These are phyloP conservation scores for Trichosporon coremiiforme DNA, from an alignment of 1,284 basidiomycete species.

Conservation along the genomic window DNA sequence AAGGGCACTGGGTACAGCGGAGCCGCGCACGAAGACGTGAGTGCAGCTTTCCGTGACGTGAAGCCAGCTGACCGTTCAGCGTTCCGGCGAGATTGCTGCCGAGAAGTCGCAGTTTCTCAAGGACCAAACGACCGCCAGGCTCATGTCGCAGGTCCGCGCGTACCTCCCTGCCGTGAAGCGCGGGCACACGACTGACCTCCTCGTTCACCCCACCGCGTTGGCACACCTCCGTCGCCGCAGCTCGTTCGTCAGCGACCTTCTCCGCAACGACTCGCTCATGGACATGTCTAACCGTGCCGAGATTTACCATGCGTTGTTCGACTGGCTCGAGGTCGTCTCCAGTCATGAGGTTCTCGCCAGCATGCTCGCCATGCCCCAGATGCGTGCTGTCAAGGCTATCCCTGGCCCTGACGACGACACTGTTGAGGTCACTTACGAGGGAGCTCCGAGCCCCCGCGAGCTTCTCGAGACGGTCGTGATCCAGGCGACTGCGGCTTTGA, in stretches of 20 bases:
- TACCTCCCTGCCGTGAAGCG: conserved; percentile 79
- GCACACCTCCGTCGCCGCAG: conserved; percentile 86
- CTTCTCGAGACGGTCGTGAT: conserved; percentile 83
- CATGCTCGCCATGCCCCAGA: conserved; percentile 95
- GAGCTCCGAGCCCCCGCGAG: conserved; percentile 81
- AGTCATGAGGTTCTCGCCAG: conserved; percentile 85
- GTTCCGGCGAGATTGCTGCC: conserved; percentile 74
- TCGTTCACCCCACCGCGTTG: conserved; percentile 82
- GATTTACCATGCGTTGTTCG: conserved; percentile 83
- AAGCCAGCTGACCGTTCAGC: conserved; percentile 57
- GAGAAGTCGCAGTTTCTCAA: conserved; percentile 68
- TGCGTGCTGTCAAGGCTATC: conserved; percentile 60
- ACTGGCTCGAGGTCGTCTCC: conserved; percentile 90
- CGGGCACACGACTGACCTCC: conserved; percentile 74
- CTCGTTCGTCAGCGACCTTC: conserved; percentile 77
- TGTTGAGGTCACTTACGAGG: conserved; percentile 72
- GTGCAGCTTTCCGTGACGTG: conserved; percentile 40
- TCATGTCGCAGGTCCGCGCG: conserved; percentile 69
- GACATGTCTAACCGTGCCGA: conserved; percentile 86
- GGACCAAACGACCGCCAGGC: conserved; percentile 68
- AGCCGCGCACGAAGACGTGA: conserved; percentile 73
- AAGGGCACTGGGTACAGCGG: conserved; percentile 85
- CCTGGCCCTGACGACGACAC: conserved; percentile 27
- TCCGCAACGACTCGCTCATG: conserved; percentile 84
- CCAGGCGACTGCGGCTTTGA: conserved; percentile 82